Evolutionary conservation across 768 basidiomycete genomes (phyloP), one percentile per base, ranked within the genome.

Genomic region (Polyporus arcularius): DNA sequence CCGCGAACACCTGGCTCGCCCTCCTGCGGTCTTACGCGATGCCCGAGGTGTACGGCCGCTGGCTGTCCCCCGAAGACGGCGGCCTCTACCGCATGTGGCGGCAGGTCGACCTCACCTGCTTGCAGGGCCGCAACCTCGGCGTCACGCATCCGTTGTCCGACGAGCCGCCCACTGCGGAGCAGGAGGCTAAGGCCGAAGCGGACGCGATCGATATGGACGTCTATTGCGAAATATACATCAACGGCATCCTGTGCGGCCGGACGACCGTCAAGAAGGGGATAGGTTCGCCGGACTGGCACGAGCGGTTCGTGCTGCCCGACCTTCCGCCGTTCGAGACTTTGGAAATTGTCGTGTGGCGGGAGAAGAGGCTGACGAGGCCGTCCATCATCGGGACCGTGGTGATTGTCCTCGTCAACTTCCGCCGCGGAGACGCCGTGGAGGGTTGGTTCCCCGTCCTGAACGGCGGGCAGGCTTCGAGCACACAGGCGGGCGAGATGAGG

Each of bases 71-170:
- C 21, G 68, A 73, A 53, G 86, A 87, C 61, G 89, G 88, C 45
- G 92, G 92, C 7, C 83, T 89, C 11, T 93, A 91, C 73, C 86
- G 93, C 56, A 89, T 94, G 84, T 94, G 90, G 89, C 82, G 94
- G 53, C 89, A 90, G 71, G 80, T 94, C 26, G 85, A 90, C 63
- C 76, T 94, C 28, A 82, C 83, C 32, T 79, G 92, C 56, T 78
- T 88, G 41, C 88, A 91, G 73, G 92, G 86, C 12, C 85, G 91
- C 42, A 86, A 87, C 67, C 77, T 95, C 35, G 89, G 89, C 50
- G 79, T 78, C 59, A 72, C 77, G 45, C 83, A 76, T 16, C 71
- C 76, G 4, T 68, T 75, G 55, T 73, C 57, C 39, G 61, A 62
- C 48, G 61, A 61, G 48, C 42, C 57, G 12, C 52, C 68, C 32